phyloP scores from a whole-genome alignment of 306 rosid species.

The Elaeagnus macrophylla region DNA sequence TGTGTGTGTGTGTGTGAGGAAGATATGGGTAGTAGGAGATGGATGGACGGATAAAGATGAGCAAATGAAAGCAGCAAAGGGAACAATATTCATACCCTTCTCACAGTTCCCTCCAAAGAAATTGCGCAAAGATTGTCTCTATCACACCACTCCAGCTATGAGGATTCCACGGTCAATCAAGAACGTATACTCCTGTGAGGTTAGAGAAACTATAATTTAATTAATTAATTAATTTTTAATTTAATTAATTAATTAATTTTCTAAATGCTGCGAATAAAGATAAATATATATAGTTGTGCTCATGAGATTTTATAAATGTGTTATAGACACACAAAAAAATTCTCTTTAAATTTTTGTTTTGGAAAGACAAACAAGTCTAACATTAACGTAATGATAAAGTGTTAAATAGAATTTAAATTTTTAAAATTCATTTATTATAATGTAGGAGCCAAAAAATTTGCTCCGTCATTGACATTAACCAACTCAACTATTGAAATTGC shows the following conservation, averaged over 20 bases:
- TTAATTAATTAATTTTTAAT: not conserved
- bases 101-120: conserved; percentile 54
- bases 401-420: too few relatives aligned
- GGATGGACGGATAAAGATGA: conserved; percentile 33
- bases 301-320: too few relatives aligned
- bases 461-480: too few relatives aligned
- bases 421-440: too few relatives aligned
- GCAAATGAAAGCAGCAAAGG: conserved; percentile 42
- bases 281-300: too few relatives aligned
- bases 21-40: conserved; percentile 41
- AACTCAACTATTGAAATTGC: too few relatives aligned
- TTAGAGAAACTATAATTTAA: not conserved
- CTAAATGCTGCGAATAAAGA: not conserved
- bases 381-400: too few relatives aligned
- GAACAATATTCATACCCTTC: conserved; percentile 49
- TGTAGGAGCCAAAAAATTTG: too few relatives aligned
- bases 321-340: too few relatives aligned
- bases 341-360: too few relatives aligned
- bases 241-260: not conserved
- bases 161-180: conserved; percentile 29
- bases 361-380: too few relatives aligned
- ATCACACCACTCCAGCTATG: conserved; percentile 57
- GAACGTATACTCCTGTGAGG: conserved; percentile 69
- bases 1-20: too few relatives aligned
- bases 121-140: conserved; percentile 53